Evolutionary conservation across 148 eudicot genomes (phyloP), one percentile per base, ranked within the genome.

Genomic region (Limonium bicolor): DNA sequence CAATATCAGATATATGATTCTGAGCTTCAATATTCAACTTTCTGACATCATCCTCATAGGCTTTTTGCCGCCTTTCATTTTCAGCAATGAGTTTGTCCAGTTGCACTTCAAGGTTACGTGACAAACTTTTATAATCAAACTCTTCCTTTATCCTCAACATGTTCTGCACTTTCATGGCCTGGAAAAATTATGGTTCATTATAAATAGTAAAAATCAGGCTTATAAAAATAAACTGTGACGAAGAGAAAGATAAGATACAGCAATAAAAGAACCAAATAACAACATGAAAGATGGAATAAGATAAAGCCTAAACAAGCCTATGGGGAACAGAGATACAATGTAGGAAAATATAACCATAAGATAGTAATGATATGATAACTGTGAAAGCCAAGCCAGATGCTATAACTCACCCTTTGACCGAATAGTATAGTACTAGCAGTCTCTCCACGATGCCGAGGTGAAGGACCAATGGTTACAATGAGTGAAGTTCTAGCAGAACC

Each of bases 81-180:
- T 79, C 96, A 17, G 86, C 86, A 46, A 80, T 80, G n/a, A 79
- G 72, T 70, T 72, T 79, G 71, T 88, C 96, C 46, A 88, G 58
- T 50, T 88, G 86, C 32, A 80, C 68, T 60, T 88, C 96, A 47
- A 83, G 92, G 50, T 77, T 80, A 61, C 66, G 74, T 31, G 78
- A 76, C 67, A 88, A 68, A 60, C 94, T 83, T 67, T 82, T 86
- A 73, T 86, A 86, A 53, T 82, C 96, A 62, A 78, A 81, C 69
- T 86, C 96, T 51, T 88, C 96, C 67, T 88, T 88, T 21, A 88
- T 80, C 63, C 66, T 88, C 72, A 88, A 61, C 96, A 88, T 88
- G 51, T 79, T 88, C 61, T 88, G 94, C 63, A 88, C 96, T 71
- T 88, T 88, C 96, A 88, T 88, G 37, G 96, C 96, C 96, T 88